These are phyloP conservation scores for Ramalina peruviana DNA, from an alignment of 495 filamentous ascomycete genomes.

Conservation along the genomic window DNA sequence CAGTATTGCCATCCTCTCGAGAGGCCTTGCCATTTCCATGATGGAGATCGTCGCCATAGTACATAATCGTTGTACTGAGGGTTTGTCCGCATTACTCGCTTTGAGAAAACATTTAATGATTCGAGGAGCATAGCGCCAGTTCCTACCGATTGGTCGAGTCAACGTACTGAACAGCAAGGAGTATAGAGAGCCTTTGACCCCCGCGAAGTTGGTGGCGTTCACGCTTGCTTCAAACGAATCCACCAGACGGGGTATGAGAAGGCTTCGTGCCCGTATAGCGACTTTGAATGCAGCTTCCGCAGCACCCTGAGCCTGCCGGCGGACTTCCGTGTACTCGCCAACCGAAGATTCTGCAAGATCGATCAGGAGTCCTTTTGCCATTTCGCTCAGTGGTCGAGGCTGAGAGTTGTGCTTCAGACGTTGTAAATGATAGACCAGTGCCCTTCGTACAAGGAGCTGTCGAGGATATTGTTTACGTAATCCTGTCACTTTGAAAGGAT, in stretches of 20 bases:
- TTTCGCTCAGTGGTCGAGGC: constrained; percentile 64
- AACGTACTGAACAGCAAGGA: constrained; percentile 79
- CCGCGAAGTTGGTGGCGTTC: constrained; percentile 64
- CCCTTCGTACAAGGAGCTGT: constrained; percentile 74
- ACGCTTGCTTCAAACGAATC: constrained; percentile 68
- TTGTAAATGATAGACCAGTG: constrained; percentile 88
- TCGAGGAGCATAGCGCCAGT: constrained; percentile 85
- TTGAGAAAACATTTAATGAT: constrained; percentile 80
- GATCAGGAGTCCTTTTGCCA: constrained; percentile 70
- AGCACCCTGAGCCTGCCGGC: constrained; percentile 80
- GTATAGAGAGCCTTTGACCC: constrained; percentile 90
- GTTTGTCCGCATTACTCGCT: constrained; percentile 78
- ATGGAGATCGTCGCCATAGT: constrained; percentile 68
- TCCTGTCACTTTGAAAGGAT: constrained; percentile 87
- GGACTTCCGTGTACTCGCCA: constrained; percentile 90
- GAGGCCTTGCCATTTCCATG: constrained; percentile 75
- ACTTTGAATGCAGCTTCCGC: constrained; percentile 90
- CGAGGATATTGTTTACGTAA: constrained; percentile 85
- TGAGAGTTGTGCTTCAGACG: constrained; percentile 85
- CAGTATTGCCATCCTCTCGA: constrained; percentile 78
- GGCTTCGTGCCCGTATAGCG: constrained; percentile 67
- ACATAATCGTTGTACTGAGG: constrained; percentile 84
- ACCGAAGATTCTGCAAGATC: constrained; percentile 86
- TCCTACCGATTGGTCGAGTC: constrained; percentile 69
- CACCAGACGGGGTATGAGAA: constrained; percentile 80